Conservation (phyloP, 176 grass and related monocot species). For the Poa pratensis region DNA sequence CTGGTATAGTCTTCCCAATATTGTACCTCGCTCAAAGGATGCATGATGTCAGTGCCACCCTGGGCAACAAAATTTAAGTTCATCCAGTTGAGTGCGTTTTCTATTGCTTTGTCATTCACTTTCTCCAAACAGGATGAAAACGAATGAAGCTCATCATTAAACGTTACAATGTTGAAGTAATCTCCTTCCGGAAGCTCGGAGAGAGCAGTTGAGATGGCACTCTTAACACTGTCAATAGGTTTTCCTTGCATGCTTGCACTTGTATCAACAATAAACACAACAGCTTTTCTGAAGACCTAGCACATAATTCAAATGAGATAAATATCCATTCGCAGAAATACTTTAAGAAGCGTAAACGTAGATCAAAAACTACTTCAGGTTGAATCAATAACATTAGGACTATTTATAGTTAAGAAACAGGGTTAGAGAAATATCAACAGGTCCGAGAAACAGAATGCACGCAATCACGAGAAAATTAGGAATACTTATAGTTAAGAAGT, state of each 20-base stretch:
- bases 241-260: constrained; percentile 97
- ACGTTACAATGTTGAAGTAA: constrained; percentile 88
- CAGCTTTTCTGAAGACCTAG: constrained; percentile 80
- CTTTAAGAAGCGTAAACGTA: constrained; percentile 18
- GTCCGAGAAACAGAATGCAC: constrained; percentile 36
- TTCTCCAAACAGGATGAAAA: constrained; percentile 84
- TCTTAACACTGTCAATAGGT: constrained; percentile 84
- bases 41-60: constrained; percentile 84
- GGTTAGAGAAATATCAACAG: constrained; percentile 32
- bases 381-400: neutral
- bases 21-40: constrained; percentile 79
- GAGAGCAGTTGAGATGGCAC: constrained; percentile 60
- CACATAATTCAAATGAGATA: constrained; percentile 33
- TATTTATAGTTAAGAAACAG: neutral
- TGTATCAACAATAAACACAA: constrained; percentile 85
- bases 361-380: constrained; percentile 2
- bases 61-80: constrained; percentile 60
- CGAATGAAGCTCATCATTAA: constrained; percentile 67
- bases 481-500: constrained; percentile 1
- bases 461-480: constrained; percentile 24
- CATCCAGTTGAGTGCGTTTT: constrained; percentile 76
- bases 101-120: constrained; percentile 67
- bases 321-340: constrained; percentile 14
- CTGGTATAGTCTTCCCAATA: constrained; percentile 29
- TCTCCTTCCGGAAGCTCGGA: constrained; percentile 72